Conservation (phyloP, 345 rosid species). For the Lepidium aucheri region DNA sequence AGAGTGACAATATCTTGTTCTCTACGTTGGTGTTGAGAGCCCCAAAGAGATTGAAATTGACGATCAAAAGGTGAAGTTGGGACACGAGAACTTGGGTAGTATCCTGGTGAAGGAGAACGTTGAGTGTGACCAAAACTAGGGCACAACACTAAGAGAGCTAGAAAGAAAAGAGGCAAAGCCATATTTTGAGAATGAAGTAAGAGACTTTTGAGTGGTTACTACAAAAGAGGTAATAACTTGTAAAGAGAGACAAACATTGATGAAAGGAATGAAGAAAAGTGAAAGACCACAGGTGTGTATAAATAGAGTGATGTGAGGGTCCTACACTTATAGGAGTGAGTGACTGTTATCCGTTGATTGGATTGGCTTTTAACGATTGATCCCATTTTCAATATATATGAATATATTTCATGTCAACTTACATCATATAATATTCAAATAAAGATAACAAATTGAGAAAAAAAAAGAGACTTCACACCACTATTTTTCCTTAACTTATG, state of each 20-base stretch:
- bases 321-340: slow-evolving; percentile 14
- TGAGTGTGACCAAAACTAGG: slow-evolving; percentile 25
- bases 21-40: slow-evolving; percentile 68
- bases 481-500: too few relatives aligned
- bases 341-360: slow-evolving; percentile 16
- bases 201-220: slow-evolving; percentile 10
- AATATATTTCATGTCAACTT: slow-evolving; percentile 17
- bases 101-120: slow-evolving; percentile 79
- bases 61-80: slow-evolving; percentile 41
- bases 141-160: slow-evolving; percentile 22
- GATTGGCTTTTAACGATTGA: slow-evolving; percentile 8
- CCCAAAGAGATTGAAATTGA: slow-evolving; percentile 65
- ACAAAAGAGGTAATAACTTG: background rate
- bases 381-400: background rate
- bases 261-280: slow-evolving; percentile 20
- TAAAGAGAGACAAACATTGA: background rate
- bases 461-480: background rate
- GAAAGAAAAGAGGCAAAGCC: slow-evolving; percentile 31
- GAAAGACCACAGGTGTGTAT: slow-evolving; percentile 12
- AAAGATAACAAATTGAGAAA: background rate
- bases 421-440: background rate
- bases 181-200: slow-evolving; percentile 14
- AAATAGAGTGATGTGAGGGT: slow-evolving; percentile 13
- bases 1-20: slow-evolving; percentile 54
- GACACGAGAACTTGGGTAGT: slow-evolving; percentile 53